phyloP scores from a whole-genome alignment of 2,329 filamentous ascomycete genomes.

The Fusarium camptoceras region DNA sequence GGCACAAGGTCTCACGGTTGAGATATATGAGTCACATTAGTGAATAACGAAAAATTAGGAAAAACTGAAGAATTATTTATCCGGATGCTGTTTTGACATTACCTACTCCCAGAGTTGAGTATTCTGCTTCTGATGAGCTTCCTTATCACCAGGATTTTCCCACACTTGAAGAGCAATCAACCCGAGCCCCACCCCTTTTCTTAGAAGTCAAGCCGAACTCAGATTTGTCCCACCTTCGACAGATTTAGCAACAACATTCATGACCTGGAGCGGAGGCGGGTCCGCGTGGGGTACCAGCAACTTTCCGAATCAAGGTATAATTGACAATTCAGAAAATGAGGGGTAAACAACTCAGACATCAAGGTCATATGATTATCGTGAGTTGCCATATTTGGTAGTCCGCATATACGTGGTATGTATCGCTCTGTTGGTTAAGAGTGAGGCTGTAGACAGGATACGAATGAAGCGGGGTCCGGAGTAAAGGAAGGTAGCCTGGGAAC shows the following conservation, averaged over 20 bases:
- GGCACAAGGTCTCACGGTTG: too few species aligned
- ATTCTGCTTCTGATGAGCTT: too few species aligned
- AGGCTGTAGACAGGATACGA: not conserved
- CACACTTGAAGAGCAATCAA: not conserved
- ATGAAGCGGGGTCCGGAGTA: too few species aligned
- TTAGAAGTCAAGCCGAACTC: not conserved
- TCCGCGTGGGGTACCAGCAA: slow-evolving; percentile 13
- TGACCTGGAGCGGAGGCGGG: slow-evolving; percentile 4
- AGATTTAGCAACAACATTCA: slow-evolving; percentile 1
- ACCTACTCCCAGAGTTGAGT: too few species aligned
- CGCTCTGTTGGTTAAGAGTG: not conserved
- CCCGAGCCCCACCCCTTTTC: too few species aligned
- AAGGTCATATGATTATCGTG: slow-evolving; percentile 24
- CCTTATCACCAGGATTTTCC: rapidly evolving
- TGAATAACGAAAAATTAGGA: too few species aligned
- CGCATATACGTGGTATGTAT: not conserved
- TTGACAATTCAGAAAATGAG: slow-evolving; percentile 12
- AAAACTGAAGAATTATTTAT: too few species aligned
- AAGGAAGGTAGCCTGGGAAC: not conserved
- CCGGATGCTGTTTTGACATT: too few species aligned
- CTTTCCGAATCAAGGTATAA: not conserved
- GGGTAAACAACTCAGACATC: slow-evolving; percentile 22
- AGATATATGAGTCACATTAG: too few species aligned
- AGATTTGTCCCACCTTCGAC: not conserved
- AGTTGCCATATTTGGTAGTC: not conserved